Evolutionary conservation across 371 early-diverging fungal genomes (phyloP).

Genomic region (Rhizopus arrhizus): DNA sequence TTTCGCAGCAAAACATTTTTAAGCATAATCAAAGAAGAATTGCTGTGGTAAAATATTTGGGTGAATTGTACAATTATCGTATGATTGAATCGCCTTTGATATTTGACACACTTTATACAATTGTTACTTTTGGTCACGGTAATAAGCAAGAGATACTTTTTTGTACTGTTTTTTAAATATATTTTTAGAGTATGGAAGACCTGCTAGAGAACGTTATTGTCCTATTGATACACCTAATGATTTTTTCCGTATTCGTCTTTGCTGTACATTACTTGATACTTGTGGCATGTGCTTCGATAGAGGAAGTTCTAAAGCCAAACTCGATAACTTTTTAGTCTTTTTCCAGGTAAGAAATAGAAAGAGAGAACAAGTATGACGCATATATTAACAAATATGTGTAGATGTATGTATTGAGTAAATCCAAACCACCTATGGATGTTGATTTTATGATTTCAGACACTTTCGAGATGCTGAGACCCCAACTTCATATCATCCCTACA

Average conservation of each 20-base stretch:
- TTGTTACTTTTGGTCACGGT: slow-evolving; percentile 87
- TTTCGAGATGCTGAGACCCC: slow-evolving; percentile 77
- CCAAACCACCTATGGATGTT: slow-evolving; percentile 83
- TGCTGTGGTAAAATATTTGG: slow-evolving; percentile 80
- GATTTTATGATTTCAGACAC: slow-evolving; percentile 86
- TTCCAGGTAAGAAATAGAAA: slow-evolving; percentile 61
- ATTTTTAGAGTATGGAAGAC: slow-evolving; percentile 70
- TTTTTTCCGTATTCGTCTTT: slow-evolving; percentile 91
- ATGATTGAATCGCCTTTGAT: slow-evolving; percentile 81
- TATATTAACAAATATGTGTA: slow-evolving; percentile 19
- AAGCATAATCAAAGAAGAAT: slow-evolving; percentile 90
- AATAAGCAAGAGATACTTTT: slow-evolving; percentile 8
- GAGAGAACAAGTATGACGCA: not conserved
- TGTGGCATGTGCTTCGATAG: slow-evolving; percentile 86
- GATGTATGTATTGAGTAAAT: slow-evolving; percentile 88
- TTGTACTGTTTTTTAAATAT: not conserved
- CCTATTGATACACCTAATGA: slow-evolving; percentile 85
- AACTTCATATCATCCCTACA: slow-evolving; percentile 52
- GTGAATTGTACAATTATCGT: slow-evolving; percentile 88
- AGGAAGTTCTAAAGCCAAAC: slow-evolving; percentile 63
- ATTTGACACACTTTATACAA: slow-evolving; percentile 83
- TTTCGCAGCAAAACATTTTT: slow-evolving; percentile 60
- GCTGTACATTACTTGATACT: slow-evolving; percentile 84
- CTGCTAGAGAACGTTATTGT: slow-evolving; percentile 64
- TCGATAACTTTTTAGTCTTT: slow-evolving; percentile 76